These are phyloP conservation scores for Coniophora puteana DNA, from an alignment of 1,284 basidiomycete species.

Conservation along the genomic window DNA sequence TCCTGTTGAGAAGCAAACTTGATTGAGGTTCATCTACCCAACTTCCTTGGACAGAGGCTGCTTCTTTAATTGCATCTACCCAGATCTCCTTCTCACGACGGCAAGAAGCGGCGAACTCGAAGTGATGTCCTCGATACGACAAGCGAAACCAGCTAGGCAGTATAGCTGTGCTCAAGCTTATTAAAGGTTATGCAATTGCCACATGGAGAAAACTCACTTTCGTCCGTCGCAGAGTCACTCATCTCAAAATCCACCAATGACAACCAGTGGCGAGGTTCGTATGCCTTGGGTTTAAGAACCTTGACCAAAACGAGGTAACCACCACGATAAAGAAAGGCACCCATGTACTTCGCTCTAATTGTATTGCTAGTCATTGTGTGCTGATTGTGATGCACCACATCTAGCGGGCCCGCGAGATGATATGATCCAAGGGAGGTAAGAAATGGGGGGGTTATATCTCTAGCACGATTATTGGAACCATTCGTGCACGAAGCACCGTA, in stretches of 20 bases:
- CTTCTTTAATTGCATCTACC: constrained; percentile 62
- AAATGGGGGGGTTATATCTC: constrained; percentile 48
- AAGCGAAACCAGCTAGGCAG: constrained; percentile 81
- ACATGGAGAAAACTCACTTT: constrained; percentile 47
- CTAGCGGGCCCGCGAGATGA: constrained; percentile 76
- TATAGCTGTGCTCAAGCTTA: constrained; percentile 44
- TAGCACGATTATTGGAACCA: constrained; percentile 29
- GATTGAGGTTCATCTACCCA: constrained; percentile 62
- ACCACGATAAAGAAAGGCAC: constrained; percentile 84
- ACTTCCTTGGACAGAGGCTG: constrained; percentile 31
- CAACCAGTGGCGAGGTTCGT: constrained; percentile 88
- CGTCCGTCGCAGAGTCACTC: constrained; percentile 66
- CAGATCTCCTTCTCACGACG: constrained; percentile 81
- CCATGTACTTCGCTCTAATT: constrained; percentile 81
- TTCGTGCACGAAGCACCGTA: constrained; percentile 28
- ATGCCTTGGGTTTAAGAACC: constrained; percentile 73
- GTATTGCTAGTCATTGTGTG: constrained; percentile 37
- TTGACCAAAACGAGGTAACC: constrained; percentile 86
- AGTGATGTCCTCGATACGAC: constrained; percentile 61
- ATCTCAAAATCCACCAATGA: constrained; percentile 69
- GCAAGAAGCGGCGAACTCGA: constrained; percentile 84
- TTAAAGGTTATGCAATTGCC: constrained; percentile 4
- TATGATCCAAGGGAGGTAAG: constrained; percentile 70
- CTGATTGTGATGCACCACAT: constrained; percentile 65
- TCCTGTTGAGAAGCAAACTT: constrained; percentile 46